Evolutionary conservation across 768 basidiomycete genomes (phyloP), one percentile per base, ranked within the genome.

Genomic region (Naematelia encephala): DNA sequence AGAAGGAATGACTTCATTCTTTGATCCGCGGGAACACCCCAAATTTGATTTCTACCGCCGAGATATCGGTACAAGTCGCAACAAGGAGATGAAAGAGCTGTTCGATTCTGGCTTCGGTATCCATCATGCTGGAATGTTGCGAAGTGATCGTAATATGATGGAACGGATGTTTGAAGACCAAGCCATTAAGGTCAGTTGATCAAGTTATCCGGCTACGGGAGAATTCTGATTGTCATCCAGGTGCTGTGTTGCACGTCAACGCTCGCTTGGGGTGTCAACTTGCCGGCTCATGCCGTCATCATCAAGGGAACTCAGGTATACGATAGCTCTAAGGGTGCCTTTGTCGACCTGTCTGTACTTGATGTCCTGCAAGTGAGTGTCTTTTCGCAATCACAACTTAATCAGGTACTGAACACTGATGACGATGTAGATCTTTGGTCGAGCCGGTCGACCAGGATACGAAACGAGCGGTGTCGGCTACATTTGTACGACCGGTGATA

Each of bases 241-340:
- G 93, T 99, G 51, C 81, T 99, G 16, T 96, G 91, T 77, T 99
- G 96, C 80, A 99, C 96, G 1, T 91, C 96, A 4, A 99, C 96
- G 2, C 82, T 99, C 44, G 96, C 96, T 3, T 99, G 96, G 96
- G 96, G 96, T 78, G 96, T 99, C 66, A 99, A 99, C 77, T 80
- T 99, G 62, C 96, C 96, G 29, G 96, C 96, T 16, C 94, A 98
- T 78, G 96, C 96, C 57, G 93, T 96, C 54, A 79, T 96, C 63
- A 97, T 96, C 80, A 99, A 99, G 78, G 96, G 96, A 8, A 99
- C 96, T 0, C 90, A 98, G 69, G 82, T 99, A 1, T 99, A 98
- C 73, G 90, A 99, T 71, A 89, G 89, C 59, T 82, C 85, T 3
- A 89, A 87, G 72, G 93, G 96, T 63, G 81, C 87, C 22, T 96